phyloP scores from a whole-genome alignment of 352 stramenopile species.

The Aphanomyces astaci region DNA sequence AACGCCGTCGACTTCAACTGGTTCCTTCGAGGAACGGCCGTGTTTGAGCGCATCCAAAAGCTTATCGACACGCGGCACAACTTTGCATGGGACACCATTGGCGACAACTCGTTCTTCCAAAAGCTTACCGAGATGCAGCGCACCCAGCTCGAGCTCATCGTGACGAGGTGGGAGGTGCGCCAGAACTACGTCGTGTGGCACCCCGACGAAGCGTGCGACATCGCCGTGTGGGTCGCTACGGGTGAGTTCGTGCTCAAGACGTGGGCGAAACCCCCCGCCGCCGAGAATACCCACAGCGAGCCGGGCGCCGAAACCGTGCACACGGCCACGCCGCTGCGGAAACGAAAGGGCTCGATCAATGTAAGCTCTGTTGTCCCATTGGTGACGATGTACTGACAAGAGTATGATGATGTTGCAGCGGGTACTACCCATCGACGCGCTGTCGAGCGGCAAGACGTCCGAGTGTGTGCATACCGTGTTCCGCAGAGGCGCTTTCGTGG shows the following conservation, averaged over 20 bases:
- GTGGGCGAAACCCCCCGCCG: conserved; percentile 22
- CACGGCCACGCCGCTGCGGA: conserved; percentile 23
- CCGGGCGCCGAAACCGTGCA: background rate
- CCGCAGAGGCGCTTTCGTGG: conserved; percentile 49
- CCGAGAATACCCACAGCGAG: background rate
- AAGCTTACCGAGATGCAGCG: conserved; percentile 74
- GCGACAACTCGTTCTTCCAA: conserved; percentile 70
- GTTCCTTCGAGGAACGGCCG: conserved; percentile 64
- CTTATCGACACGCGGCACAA: conserved; percentile 65
- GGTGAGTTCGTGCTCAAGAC: conserved; percentile 63
- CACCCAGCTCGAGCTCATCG: conserved; percentile 79
- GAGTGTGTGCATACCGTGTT: conserved; percentile 25
- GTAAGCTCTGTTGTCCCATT: conserved; percentile 28
- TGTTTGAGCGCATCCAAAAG: conserved; percentile 62
- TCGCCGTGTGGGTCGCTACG: conserved; percentile 70
- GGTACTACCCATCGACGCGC: conserved; percentile 18
- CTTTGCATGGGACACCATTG: conserved; percentile 73
- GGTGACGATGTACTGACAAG: background rate
- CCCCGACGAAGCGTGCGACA: conserved; percentile 50
- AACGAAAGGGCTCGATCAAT: conserved; percentile 44
- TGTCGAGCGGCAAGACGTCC: background rate
- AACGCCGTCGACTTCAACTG: conserved; percentile 79
- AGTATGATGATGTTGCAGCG: conserved; percentile 6
- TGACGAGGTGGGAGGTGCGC: conserved; percentile 45
- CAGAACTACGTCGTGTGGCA: conserved; percentile 71